These are phyloP conservation scores for Piloderma croceum DNA, from an alignment of 768 basidiomycete genomes.

Conservation along the genomic window DNA sequence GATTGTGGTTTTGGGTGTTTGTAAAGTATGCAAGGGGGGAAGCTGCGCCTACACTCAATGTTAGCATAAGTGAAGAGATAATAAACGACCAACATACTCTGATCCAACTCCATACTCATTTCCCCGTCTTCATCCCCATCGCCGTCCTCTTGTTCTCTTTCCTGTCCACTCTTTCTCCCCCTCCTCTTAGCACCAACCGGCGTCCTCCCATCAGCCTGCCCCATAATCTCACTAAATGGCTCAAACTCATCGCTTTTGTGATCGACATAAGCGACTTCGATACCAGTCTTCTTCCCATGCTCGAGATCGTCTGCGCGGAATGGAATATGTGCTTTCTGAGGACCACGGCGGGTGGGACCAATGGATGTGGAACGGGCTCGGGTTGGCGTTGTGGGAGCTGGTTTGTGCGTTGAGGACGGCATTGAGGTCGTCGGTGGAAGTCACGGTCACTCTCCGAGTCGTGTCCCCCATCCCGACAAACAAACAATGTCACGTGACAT, in stretches of 20 bases:
- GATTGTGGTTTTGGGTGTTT: constrained; percentile 29
- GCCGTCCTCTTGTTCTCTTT: constrained; percentile 31
- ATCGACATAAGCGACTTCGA: constrained; percentile 61
- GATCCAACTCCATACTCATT: constrained; percentile 72
- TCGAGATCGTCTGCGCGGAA: constrained; percentile 73
- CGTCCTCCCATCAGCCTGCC: constrained; percentile 61
- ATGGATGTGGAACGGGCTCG: constrained; percentile 44
- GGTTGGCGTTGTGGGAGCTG: constrained; percentile 32
- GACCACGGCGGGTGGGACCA: constrained; percentile 45
- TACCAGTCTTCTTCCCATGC: constrained; percentile 77
- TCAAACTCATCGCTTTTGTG: constrained; percentile 80
- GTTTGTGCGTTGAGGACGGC: too few species aligned
- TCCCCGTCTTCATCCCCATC: constrained; percentile 56
- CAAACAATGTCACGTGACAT: too few species aligned
- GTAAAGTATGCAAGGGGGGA: constrained; percentile 33
- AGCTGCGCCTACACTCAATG: not conserved
- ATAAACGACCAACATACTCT: constrained; percentile 44
- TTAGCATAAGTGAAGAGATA: not conserved
- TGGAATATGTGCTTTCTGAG: constrained; percentile 65
- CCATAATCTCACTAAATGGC: constrained; percentile 69
- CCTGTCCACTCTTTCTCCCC: constrained; percentile 32
- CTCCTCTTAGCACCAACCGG: constrained; percentile 56
- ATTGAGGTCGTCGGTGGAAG: too few species aligned
- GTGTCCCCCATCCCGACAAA: too few species aligned
- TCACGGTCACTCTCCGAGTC: too few species aligned